Evolutionary conservation across 2,329 filamentous ascomycete genomes (phyloP).

Genomic region (Akanthomyces muscarius): DNA sequence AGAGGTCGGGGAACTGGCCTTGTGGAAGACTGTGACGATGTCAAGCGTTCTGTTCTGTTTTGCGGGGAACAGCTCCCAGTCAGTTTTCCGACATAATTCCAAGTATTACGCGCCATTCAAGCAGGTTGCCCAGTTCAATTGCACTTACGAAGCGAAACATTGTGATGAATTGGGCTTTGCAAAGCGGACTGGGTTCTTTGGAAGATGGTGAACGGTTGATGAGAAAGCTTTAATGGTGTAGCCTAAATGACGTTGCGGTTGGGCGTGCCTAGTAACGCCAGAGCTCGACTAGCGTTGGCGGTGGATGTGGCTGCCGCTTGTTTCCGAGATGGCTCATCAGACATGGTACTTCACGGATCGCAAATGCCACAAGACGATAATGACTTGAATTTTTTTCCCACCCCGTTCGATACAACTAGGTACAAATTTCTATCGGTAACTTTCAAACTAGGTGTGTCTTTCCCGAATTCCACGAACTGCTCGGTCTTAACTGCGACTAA

Average conservation of each 20-base stretch:
- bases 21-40: constrained; percentile 95
- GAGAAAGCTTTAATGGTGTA: background rate
- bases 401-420: too few relatives aligned
- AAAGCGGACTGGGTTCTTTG: background rate
- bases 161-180: constrained; percentile 21
- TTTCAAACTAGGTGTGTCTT: background rate
- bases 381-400: too few relatives aligned
- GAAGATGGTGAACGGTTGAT: background rate
- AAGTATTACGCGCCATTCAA: background rate
- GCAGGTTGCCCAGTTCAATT: background rate
- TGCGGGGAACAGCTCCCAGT: background rate
- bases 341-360: background rate
- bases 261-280: background rate
- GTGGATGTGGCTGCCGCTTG: constrained; percentile 2
- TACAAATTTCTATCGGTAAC: too few relatives aligned
- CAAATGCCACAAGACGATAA: too few relatives aligned
- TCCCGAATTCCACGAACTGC: background rate
- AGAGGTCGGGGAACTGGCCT: constrained; percentile 68
- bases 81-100: background rate
- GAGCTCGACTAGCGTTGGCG: background rate
- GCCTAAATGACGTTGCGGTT: constrained; percentile 1
- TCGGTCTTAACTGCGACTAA: background rate
- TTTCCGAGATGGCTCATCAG: background rate
- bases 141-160: constrained; percentile 47
- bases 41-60: constrained; percentile 73